Conservation (phyloP, 768 basidiomycete species). For the Lactarius hatsudake region DNA sequence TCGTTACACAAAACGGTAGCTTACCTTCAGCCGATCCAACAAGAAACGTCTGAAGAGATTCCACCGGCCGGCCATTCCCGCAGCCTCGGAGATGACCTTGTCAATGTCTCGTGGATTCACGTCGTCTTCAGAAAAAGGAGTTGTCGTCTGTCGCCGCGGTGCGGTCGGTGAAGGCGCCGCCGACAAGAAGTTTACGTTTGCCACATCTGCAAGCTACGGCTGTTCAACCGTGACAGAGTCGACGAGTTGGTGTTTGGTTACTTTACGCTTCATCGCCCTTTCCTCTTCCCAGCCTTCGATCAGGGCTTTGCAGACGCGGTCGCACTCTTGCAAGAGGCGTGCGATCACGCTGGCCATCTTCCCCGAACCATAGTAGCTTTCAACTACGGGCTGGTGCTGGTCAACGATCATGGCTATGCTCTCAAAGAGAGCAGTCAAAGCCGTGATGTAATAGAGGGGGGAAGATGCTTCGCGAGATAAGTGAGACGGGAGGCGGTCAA, state of each 20-base stretch:
- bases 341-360: slow-evolving; percentile 81
- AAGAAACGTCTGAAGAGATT: slow-evolving; percentile 86
- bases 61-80: slow-evolving; percentile 92
- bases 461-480: slow-evolving; percentile 65
- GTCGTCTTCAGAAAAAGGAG: slow-evolving; percentile 45
- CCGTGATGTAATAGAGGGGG: slow-evolving; percentile 86
- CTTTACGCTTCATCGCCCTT: slow-evolving; percentile 77
- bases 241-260: slow-evolving; percentile 29
- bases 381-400: slow-evolving; percentile 96
- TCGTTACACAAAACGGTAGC: slow-evolving; percentile 21
- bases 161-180: slow-evolving; percentile 18
- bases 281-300: slow-evolving; percentile 92
- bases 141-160: slow-evolving; percentile 12
- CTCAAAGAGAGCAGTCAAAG: slow-evolving; percentile 90
- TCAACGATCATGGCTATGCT: slow-evolving; percentile 94
- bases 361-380: slow-evolving; percentile 93
- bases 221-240: slow-evolving; percentile 9
- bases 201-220: slow-evolving; percentile 37
- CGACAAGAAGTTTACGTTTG: slow-evolving; percentile 32
- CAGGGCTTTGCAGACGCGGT: slow-evolving; percentile 72
- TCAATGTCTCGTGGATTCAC: slow-evolving; percentile 91
- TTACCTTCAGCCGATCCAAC: slow-evolving; percentile 65
- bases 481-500: slow-evolving; percentile 15
- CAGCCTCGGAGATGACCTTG: slow-evolving; percentile 80
- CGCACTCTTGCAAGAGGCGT: slow-evolving; percentile 80